Conservation (phyloP, 2,329 filamentous ascomycete species). For the Paecilomyces variotii region DNA sequence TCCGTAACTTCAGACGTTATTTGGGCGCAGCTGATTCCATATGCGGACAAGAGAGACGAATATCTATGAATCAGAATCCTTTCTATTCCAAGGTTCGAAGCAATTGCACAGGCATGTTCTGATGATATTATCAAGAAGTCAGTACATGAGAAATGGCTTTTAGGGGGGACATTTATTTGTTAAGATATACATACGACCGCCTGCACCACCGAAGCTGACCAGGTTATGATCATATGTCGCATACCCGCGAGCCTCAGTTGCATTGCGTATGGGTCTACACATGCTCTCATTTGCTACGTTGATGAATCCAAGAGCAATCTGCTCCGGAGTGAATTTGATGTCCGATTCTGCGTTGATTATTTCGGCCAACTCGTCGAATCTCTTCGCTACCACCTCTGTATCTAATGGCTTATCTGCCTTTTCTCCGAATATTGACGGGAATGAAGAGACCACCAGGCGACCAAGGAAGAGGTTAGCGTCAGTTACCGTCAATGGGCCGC, state of each 20-base stretch:
- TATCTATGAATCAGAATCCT: conserved; percentile 80
- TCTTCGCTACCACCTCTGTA: conserved; percentile 58
- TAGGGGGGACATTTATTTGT: background rate
- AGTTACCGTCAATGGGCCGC: conserved; percentile 78
- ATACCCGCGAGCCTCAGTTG: conserved; percentile 87
- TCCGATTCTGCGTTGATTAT: conserved; percentile 61
- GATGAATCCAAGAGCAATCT: conserved; percentile 35
- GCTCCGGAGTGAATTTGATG: conserved; percentile 14
- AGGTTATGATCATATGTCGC: conserved; percentile 86
- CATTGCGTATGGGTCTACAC: conserved; percentile 69
- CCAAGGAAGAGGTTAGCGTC: conserved; percentile 84
- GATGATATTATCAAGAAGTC: background rate
- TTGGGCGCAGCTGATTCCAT: conserved; percentile 87
- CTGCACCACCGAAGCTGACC: conserved; percentile 85
- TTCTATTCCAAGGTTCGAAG: conserved; percentile 68
- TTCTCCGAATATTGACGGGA: conserved; percentile 85
- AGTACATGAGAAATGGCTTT: background rate
- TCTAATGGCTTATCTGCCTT: conserved; percentile 74
- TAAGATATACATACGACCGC: conserved; percentile 46
- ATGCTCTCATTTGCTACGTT: conserved; percentile 38
- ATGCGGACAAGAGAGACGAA: conserved; percentile 80
- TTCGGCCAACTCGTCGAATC: conserved; percentile 65
- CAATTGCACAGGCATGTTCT: conserved; percentile 79
- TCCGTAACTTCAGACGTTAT: conserved; percentile 82
- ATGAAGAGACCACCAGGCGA: conserved; percentile 75